A percentile compares a stretch with the other conserved stretches of the same genome.
Evolutionary conservation across 495 filamentous ascomycete genomes (phyloP).

Genomic region (Penicillium argentinense): DNA sequence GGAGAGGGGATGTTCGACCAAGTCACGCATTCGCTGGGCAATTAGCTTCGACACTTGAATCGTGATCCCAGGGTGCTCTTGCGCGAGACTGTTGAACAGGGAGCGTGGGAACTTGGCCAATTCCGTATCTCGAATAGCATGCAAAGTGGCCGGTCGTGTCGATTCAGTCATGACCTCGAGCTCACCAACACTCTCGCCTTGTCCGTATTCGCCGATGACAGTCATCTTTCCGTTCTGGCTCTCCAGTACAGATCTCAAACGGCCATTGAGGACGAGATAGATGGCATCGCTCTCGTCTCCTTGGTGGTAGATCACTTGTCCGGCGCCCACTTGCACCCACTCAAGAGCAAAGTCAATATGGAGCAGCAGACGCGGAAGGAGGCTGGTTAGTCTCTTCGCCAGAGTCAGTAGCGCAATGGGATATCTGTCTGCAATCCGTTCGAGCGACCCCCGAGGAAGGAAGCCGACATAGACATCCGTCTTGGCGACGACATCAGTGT

Average conservation of each 20-base stretch:
- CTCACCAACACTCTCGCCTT: slow-evolving; percentile 96
- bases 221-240: slow-evolving; percentile 76
- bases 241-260: slow-evolving; percentile 78
- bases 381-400: slow-evolving; percentile 87
- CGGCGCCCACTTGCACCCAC: slow-evolving; percentile 95
- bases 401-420: slow-evolving; percentile 91
- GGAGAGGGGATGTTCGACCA: slow-evolving; percentile 77
- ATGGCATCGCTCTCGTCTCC: slow-evolving; percentile 97
- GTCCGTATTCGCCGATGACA: slow-evolving; percentile 90
- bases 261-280: slow-evolving; percentile 94
- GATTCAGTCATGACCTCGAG: slow-evolving; percentile 97
- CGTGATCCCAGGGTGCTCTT: slow-evolving; percentile 96
- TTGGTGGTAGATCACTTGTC: slow-evolving; percentile 92
- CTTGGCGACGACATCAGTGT: slow-evolving; percentile 94
- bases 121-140: slow-evolving; percentile 96
- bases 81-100: slow-evolving; percentile 93
- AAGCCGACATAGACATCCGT: slow-evolving; percentile 99
- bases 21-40: slow-evolving; percentile 85
- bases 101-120: slow-evolving; percentile 94
- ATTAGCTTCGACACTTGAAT: slow-evolving; percentile 99
- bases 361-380: slow-evolving; percentile 87
- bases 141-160: slow-evolving; percentile 79
- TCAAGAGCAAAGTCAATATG: slow-evolving; percentile 98
- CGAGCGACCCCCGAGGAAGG: slow-evolving; percentile 79
- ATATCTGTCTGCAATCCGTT: slow-evolving; percentile 87